Evolutionary conservation across 2,329 filamentous ascomycete genomes (phyloP).

Genomic region (Arthrocladium fulminans): DNA sequence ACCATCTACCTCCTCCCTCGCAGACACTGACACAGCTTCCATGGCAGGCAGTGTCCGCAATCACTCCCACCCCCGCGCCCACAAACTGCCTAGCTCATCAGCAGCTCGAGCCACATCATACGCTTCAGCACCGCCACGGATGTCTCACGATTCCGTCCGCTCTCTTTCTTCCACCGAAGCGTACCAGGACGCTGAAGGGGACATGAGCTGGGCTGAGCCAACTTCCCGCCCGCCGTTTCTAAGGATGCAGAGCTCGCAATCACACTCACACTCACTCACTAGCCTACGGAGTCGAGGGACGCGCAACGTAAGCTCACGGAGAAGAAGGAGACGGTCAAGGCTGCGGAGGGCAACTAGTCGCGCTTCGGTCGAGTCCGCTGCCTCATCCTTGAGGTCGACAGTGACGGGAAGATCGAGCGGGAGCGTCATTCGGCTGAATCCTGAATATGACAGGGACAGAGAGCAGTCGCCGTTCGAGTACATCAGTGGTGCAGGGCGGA

Average conservation of each 20-base stretch:
- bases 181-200: background rate
- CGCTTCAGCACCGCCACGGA: background rate
- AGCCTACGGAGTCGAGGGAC: no score
- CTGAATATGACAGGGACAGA: background rate
- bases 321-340: background rate
- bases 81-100: background rate
- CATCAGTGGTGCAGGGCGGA: background rate
- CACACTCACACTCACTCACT: background rate
- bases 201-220: background rate
- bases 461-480: slow-evolving; percentile 1
- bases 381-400: background rate
- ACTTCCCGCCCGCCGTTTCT: slow-evolving; percentile 4
- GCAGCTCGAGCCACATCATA: background rate
- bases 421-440: background rate
- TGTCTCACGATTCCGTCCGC: slow-evolving; percentile 5
- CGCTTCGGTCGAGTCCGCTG: background rate
- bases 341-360: background rate
- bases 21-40: background rate
- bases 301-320: no score
- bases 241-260: background rate
- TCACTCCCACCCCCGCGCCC: background rate
- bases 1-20: background rate
- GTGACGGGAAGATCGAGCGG: background rate
- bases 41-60: slow-evolving; percentile 4
- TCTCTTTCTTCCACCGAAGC: slow-evolving; percentile 1